A percentile compares a stretch with the other conserved stretches of the same genome.
Conservation (phyloP, 148 eudicot species). For the Cornus florida region DNA sequence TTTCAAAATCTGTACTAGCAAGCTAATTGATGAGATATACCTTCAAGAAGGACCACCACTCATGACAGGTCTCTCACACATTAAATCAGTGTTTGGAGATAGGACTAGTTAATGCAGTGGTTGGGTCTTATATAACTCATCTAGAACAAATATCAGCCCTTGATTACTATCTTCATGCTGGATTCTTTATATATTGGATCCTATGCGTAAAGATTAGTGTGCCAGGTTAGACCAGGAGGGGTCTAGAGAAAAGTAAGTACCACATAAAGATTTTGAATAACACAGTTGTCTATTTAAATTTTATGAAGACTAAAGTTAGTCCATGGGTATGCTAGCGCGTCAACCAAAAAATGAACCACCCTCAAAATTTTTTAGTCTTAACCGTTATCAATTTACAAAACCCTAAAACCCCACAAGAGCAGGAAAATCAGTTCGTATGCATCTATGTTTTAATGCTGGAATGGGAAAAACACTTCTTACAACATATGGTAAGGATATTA, state of each 20-base stretch:
- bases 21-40: not conserved
- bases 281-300: not conserved
- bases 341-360: not conserved
- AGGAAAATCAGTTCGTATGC: not conserved
- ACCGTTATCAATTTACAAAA: not conserved
- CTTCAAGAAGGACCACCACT: not conserved
- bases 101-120: constrained; percentile 2
- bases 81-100: not conserved
- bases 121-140: constrained; percentile 1
- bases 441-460: not conserved
- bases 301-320: not conserved
- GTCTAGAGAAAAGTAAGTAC: not conserved
- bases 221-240: not conserved
- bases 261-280: not conserved
- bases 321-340: not conserved
- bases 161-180: constrained; percentile 7
- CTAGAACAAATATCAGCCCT: not conserved
- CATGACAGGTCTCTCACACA: constrained; percentile 10
- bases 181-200: constrained; percentile 1
- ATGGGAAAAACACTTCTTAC: not conserved
- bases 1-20: not conserved
- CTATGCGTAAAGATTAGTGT: constrained; percentile 1
- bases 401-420: not conserved
- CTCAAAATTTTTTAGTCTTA: not conserved
- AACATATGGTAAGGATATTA: not conserved